Evolutionary conservation across 805 yeast genomes (phyloP), one percentile per base, ranked within the genome.

Genomic region (Metschnikowia cerradonensis): DNA sequence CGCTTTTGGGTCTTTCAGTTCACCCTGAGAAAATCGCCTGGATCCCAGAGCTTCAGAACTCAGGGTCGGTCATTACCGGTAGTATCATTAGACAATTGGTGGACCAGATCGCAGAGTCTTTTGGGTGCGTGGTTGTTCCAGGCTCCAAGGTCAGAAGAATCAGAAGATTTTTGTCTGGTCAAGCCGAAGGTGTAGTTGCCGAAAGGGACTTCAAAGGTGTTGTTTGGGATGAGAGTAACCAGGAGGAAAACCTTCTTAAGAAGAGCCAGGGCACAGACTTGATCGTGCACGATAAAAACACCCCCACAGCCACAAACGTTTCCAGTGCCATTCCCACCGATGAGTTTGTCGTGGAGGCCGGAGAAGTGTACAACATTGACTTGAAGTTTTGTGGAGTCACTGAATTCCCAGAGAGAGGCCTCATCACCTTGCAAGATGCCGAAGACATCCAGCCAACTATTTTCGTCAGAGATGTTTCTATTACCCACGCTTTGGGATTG

Each of bases 171-270:
- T 80, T 94, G 64, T 96, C 96, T 37, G 99, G 99, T 48, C 99
- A 94, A 75, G 85, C 91, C 52, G 96, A 90, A 64, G 94, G 90
- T 65, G 75, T 90, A 49, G 94, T 90, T 56, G 92, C 91, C 36
- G 99, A 92, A 73, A 80, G 84, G 64, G 96, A 89, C 58, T 88
- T 87, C 71, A 91, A 92, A 70, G 97, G 96, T 64, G 95, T 91
- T 49, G 86, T 80, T 26, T 88, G 95, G 95, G 79, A 86, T 48
- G 96, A 88, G 71, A 76, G 84, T 36, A 87, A 87, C 67, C 94
- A 87, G 70, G 96, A 88, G 71, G 74, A 75, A 36, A 63, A 66
- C 22, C 72, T 87, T 51, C 71, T 85, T 51, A 67, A 66, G 52
- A 75, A 70, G 60, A 41, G 51, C 4, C 48, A 52, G 26, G 55